These are phyloP conservation scores for Pseudonitzschia multistriata DNA, from an alignment of 108 stramenopile species.

Conservation along the genomic window DNA sequence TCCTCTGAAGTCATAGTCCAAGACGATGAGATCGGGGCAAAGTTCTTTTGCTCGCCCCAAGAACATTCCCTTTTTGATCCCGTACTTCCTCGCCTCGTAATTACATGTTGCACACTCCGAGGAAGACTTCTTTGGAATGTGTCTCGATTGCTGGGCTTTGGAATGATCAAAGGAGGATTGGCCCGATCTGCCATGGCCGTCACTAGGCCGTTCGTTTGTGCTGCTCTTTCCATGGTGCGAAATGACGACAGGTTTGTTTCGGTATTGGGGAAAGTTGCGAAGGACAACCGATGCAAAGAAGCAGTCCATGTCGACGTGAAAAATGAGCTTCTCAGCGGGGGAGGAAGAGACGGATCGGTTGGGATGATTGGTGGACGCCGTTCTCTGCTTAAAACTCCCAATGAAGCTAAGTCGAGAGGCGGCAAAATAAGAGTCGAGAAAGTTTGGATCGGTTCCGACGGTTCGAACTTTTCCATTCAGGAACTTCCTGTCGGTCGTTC, in stretches of 20 bases:
- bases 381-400: conserved; percentile 76
- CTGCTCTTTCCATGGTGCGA: conserved; percentile 65
- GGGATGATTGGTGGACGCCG: conserved; percentile 1
- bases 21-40: conserved; percentile 84
- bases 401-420: conserved; percentile 75
- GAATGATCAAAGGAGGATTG: conserved; percentile 14
- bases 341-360: conserved; percentile 2
- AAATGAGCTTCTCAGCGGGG: conserved; percentile 54
- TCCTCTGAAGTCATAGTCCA: conserved; percentile 89
- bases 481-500: conserved; percentile 32
- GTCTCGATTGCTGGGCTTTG: neutral
- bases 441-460: conserved; percentile 71
- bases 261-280: conserved; percentile 79
- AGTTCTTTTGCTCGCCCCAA: conserved; percentile 81
- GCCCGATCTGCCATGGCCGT: neutral
- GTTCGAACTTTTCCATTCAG: conserved; percentile 44
- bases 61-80: conserved; percentile 92
- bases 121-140: conserved; percentile 50
- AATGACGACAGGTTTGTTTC: conserved; percentile 82
- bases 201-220: conserved; percentile 1
- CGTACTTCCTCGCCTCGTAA: conserved; percentile 87
- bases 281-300: conserved; percentile 91
- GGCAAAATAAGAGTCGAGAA: conserved; percentile 68
- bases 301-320: conserved; percentile 96
- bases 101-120: conserved; percentile 93